Percentiles rank a stretch among this genome's conserved stretches.
phyloP scores from a whole-genome alignment of 164 flowering plant species.

The Liriodendron chinense region DNA sequence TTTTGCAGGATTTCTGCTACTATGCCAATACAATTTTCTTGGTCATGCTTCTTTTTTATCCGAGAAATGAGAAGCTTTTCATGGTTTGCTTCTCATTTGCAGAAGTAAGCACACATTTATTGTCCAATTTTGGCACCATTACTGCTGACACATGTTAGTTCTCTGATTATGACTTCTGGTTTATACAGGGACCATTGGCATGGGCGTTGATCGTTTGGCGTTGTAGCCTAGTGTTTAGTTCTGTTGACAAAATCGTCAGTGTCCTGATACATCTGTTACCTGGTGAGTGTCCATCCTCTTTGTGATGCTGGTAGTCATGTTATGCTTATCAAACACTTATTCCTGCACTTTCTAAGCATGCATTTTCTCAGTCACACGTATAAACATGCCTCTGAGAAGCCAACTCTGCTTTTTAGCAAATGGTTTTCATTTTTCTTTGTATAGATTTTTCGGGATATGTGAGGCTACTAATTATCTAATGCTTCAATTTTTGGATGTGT shows the following conservation, averaged over 20 bases:
- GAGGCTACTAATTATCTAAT: background rate
- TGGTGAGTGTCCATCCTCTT: conserved; percentile 42
- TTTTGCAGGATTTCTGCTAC: conserved; percentile 89
- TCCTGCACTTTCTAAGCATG: background rate
- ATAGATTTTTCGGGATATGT: background rate
- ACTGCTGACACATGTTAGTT: background rate
- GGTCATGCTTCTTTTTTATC: conserved; percentile 75
- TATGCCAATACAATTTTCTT: conserved; percentile 95
- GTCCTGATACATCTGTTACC: conserved; percentile 95
- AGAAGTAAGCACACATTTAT: conserved; percentile 50
- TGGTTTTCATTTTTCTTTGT: background rate
- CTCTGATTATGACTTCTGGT: background rate
- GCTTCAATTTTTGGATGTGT: too few relatives aligned
- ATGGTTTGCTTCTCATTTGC: conserved; percentile 99
- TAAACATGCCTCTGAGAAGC: background rate
- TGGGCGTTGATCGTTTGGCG: conserved; percentile 99
- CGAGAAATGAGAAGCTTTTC: conserved; percentile 93
- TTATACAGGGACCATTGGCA: conserved; percentile 83
- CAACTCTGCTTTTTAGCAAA: background rate
- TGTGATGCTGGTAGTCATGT: background rate
- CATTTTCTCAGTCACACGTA: background rate
- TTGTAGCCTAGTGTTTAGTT: conserved; percentile 96
- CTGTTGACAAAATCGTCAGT: conserved; percentile 87
- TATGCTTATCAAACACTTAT: background rate
- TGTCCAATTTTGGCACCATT: background rate